Conservation (phyloP, 192 early-diverging fungal genomes). For the Umbelopsis isabellina region DNA sequence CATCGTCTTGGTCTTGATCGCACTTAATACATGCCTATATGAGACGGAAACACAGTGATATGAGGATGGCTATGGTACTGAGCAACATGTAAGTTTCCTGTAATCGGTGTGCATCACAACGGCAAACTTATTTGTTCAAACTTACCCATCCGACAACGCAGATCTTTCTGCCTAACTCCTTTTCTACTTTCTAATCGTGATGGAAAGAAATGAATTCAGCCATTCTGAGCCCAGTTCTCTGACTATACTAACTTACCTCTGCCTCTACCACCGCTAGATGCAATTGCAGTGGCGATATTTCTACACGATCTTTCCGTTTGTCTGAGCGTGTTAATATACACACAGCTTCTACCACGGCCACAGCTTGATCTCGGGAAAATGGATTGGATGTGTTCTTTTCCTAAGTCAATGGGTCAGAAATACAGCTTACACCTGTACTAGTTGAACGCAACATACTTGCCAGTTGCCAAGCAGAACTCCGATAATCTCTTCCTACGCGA, state of each 20-base stretch:
- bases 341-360: constrained; percentile 48
- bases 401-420: background rate
- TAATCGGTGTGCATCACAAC: background rate
- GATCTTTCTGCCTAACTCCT: constrained; percentile 40
- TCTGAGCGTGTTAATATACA: constrained; percentile 51
- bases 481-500: constrained; percentile 54
- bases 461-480: constrained; percentile 59
- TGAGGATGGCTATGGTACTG: constrained; percentile 62
- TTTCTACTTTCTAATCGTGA: constrained; percentile 36
- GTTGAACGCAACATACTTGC: constrained; percentile 38
- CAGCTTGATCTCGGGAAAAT: constrained; percentile 24
- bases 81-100: background rate
- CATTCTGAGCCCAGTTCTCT: background rate
- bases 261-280: constrained; percentile 51
- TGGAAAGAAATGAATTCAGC: background rate
- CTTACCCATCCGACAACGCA: constrained; percentile 58
- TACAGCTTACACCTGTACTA: constrained; percentile 19
- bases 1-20: background rate
- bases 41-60: constrained; percentile 57
- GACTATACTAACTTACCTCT: constrained; percentile 37
- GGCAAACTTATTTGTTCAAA: background rate
- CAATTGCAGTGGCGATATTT: constrained; percentile 54
- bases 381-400: constrained; percentile 21
- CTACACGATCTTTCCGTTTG: constrained; percentile 57
- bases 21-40: constrained; percentile 39